Evolutionary conservation across 345 rosid species (phyloP), one percentile per base, ranked within the genome.

Genomic region (Brassica cretica): DNA sequence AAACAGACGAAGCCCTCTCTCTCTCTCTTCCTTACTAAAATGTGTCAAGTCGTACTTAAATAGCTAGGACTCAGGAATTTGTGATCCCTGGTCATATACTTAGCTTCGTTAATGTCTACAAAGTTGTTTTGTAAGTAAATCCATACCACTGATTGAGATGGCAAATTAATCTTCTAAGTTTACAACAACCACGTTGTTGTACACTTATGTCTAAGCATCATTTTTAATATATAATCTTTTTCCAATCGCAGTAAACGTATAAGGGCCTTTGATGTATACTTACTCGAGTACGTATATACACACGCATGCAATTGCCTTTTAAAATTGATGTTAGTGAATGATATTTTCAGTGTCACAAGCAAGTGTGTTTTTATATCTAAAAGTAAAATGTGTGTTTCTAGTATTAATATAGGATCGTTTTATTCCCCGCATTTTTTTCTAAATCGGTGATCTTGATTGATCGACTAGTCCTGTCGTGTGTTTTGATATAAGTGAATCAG

Each of bases 391-490:
- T 64, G 68, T 15, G 4, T 14, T 64, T 35, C 27, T 16, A 11
- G 69, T 19, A 19, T 37, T 0, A 3, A 5, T 55, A 72, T 19
- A 72, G 49, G 73, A 41, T 66, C 59, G 63, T 66, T 72, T 66
- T 15, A 77, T 71, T 27, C 21, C 2, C 61, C n/a, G 8, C 56
- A 64, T 39, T 2, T 4, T 73, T 73, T 46, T 67, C 78, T 67
- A 78, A 66, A 78, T 67, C 11, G 9, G 78, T 78, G 65, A 27
- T 61, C 46, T 67, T 78, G 78, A 67, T 73, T 49, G 65, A 78
- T 73, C 74, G 69, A 37, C 59, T 68, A 51, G 66, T 68, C 64
- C 65, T 62, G 70, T 46, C 77, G 59, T 35, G 55, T 68, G 49
- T 73, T 79, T 62, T 67, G 64, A 70, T 25, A 61, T 61, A 24